Evolutionary conservation across 139 green algal species (phyloP).

Genomic region (Nannochloris sp.): DNA sequence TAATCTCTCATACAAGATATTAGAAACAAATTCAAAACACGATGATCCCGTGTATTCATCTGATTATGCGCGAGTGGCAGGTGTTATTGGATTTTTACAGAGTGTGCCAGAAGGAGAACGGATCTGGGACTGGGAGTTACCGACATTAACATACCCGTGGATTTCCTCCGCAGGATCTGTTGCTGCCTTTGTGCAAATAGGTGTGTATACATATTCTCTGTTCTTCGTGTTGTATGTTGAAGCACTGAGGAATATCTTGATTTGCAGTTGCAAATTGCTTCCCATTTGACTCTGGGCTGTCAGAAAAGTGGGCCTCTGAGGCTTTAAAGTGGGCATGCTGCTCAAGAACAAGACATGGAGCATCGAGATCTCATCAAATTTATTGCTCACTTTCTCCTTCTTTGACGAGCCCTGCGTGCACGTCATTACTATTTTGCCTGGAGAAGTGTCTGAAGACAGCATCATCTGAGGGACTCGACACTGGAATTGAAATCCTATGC

Average conservation of each 20-base stretch:
- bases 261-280: conserved; percentile 24
- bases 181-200: conserved; percentile 34
- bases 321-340: conserved; percentile 69
- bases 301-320: conserved; percentile 62
- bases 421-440: conserved; percentile 62
- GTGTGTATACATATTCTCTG: neutral
- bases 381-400: conserved; percentile 64
- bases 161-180: conserved; percentile 29
- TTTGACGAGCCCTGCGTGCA: conserved; percentile 48
- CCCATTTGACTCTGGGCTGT: conserved; percentile 46
- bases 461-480: conserved; percentile 29
- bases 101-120: conserved; percentile 46
- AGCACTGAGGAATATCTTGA: neutral
- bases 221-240: neutral
- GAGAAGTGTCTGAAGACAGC: conserved; percentile 54
- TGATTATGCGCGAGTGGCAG: conserved; percentile 34
- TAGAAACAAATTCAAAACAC: conserved; percentile 24
- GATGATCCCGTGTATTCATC: neutral
- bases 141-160: conserved; percentile 21
- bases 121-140: conserved; percentile 69
- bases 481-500: conserved; percentile 30
- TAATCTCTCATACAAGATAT: conserved; percentile 39
- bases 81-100: conserved; percentile 71
- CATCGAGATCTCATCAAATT: conserved; percentile 66
- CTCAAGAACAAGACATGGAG: conserved; percentile 46